Conservation (phyloP, 106 monocot species). For the Narthecium ossifragum region DNA sequence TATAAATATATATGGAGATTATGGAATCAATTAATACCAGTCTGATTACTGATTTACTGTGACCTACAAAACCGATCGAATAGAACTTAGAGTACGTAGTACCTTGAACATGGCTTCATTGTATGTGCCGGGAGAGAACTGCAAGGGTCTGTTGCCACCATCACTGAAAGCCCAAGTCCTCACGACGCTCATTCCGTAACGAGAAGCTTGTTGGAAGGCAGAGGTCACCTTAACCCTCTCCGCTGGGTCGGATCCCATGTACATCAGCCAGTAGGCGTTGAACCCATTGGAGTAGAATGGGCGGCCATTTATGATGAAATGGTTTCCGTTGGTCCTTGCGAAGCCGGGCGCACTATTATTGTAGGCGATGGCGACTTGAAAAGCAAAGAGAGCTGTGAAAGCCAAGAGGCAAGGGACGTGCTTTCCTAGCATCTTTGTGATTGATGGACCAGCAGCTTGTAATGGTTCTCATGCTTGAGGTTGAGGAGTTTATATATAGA, state of each 20-base stretch:
- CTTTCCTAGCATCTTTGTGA: too few relatives aligned
- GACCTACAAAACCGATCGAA: background rate
- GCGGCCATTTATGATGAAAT: slow-evolving; percentile 21
- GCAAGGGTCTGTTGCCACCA: slow-evolving; percentile 28
- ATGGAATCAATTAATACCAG: background rate
- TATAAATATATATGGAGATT: background rate
- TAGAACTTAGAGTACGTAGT: background rate
- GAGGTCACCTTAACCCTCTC: slow-evolving; percentile 28
- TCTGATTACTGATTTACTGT: background rate
- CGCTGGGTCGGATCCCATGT: slow-evolving; percentile 13
- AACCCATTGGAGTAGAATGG: slow-evolving; percentile 57
- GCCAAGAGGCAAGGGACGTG: too few relatives aligned
- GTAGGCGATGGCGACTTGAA: too few relatives aligned
- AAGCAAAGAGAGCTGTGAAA: too few relatives aligned
- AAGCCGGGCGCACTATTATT: too few relatives aligned
- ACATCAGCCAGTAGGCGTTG: slow-evolving; percentile 67
- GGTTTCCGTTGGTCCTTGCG: slow-evolving; percentile 11
- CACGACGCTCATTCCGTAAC: slow-evolving; percentile 29
- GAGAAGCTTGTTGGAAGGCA: slow-evolving; percentile 29
- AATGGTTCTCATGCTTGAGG: too few relatives aligned
- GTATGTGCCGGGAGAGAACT: slow-evolving; percentile 38
- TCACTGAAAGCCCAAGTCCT: slow-evolving; percentile 53
- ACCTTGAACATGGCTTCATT: slow-evolving; percentile 43
- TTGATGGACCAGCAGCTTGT: too few relatives aligned
- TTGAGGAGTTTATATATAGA: too few relatives aligned